Conservation (phyloP, 305 asterid genomes). For the Solanum aculeatissimum region DNA sequence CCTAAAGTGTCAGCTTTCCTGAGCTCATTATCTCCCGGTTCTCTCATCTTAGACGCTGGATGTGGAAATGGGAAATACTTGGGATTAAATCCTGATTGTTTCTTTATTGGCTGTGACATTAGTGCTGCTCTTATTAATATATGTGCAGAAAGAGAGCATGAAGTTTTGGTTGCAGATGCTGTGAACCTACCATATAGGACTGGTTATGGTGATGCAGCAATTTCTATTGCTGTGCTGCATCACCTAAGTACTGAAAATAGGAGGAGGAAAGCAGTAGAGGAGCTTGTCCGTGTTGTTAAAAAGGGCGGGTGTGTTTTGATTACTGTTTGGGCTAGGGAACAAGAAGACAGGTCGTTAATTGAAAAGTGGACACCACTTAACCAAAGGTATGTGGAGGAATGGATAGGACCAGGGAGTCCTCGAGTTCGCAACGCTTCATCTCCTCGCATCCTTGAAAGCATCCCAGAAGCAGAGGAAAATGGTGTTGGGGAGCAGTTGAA, state of each 20-base stretch:
- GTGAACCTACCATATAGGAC: constrained; percentile 81
- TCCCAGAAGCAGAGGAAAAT: constrained; percentile 66
- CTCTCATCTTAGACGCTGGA: constrained; percentile 82
- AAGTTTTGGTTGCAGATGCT: constrained; percentile 91
- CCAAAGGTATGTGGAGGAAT: constrained; percentile 63
- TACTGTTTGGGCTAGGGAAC: constrained; percentile 98
- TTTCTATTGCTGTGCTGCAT: constrained; percentile 92
- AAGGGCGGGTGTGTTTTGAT: constrained; percentile 67
- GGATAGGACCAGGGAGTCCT: constrained; percentile 92
- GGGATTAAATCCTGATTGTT: constrained; percentile 63
- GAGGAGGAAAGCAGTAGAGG: constrained; percentile 83
- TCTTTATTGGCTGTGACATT: constrained; percentile 74
- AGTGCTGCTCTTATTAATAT: constrained; percentile 68
- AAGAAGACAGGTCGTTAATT: constrained; percentile 63
- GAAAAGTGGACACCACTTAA: constrained; percentile 88
- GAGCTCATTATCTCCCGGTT: constrained; percentile 58
- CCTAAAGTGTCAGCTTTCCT: constrained; percentile 82
- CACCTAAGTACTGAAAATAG: constrained; percentile 84
- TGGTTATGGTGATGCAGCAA: constrained; percentile 84
- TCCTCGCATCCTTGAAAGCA: constrained; percentile 43
- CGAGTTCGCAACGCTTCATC: constrained; percentile 39
- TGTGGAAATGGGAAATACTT: constrained; percentile 94
- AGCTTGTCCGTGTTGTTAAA: constrained; percentile 68
- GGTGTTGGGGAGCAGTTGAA: constrained; percentile 14
- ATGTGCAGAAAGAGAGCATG: constrained; percentile 70